These are phyloP conservation scores for Colletotrichum magnum DNA, from an alignment of 2,329 filamentous ascomycete species.

Conservation along the genomic window DNA sequence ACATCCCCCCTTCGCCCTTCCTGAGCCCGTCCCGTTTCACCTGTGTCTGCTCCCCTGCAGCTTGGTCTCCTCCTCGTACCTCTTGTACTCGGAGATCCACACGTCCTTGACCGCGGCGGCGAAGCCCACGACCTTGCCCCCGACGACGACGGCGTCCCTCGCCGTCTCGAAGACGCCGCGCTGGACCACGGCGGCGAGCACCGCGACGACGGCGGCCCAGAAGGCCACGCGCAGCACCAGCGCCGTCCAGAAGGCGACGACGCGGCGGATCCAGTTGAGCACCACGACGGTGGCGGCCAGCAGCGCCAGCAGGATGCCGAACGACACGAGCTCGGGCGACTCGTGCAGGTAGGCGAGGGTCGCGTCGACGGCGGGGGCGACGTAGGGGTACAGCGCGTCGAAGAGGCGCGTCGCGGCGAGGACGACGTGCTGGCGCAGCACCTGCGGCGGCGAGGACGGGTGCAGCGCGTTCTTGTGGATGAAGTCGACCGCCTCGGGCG, in stretches of 20 bases:
- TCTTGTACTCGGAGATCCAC: slow-evolving; percentile 71
- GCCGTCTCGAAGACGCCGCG: slow-evolving; percentile 76
- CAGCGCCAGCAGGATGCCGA: slow-evolving; percentile 65
- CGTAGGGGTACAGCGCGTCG: slow-evolving; percentile 54
- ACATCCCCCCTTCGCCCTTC: neutral
- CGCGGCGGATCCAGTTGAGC: slow-evolving; percentile 78
- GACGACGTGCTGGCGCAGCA: slow-evolving; percentile 53
- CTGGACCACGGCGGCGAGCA: slow-evolving; percentile 72
- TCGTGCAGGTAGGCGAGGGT: slow-evolving; percentile 51
- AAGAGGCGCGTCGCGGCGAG: slow-evolving; percentile 48
- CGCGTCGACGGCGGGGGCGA: slow-evolving; percentile 60
- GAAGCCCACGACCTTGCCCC: slow-evolving; percentile 61
- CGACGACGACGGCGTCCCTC: slow-evolving; percentile 67
- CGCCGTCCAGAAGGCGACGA: slow-evolving; percentile 84
- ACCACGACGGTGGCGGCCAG: slow-evolving; percentile 75
- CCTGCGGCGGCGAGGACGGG: slow-evolving; percentile 61
- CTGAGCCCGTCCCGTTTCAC: slow-evolving; percentile 12
- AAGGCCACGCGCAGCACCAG: slow-evolving; percentile 74
- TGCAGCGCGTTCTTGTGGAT: slow-evolving; percentile 64
- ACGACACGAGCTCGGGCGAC: slow-evolving; percentile 58
- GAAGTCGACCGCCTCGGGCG: slow-evolving; percentile 59
- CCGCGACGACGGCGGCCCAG: slow-evolving; percentile 71
- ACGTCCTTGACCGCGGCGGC: slow-evolving; percentile 64
- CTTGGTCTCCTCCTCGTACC: slow-evolving; percentile 65
- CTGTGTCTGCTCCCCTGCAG: slow-evolving; percentile 42